These are phyloP conservation scores for Adansonia rubrostipa DNA, from an alignment of 441 rosid genomes.

Conservation along the genomic window DNA sequence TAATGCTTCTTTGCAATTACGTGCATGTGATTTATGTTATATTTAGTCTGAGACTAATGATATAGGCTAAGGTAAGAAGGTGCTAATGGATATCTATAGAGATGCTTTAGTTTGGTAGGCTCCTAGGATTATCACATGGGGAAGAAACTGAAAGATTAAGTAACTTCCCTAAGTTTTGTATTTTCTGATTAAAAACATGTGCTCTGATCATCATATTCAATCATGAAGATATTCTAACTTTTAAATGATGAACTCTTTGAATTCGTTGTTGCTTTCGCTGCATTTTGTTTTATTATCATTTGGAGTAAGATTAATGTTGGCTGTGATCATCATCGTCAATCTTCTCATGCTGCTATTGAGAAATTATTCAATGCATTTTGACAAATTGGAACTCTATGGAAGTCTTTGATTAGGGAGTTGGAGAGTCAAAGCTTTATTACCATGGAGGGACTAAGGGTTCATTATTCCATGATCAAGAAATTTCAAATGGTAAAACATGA, in stretches of 20 bases:
- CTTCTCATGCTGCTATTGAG: too few relatives aligned
- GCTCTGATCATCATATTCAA: conserved; percentile 36
- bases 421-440: not conserved
- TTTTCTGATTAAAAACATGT: conserved; percentile 54
- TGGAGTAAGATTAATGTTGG: not conserved
- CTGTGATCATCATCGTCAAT: too few relatives aligned
- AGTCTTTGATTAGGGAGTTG: not conserved
- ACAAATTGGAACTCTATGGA: not conserved
- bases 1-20: conserved; percentile 41
- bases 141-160: conserved; percentile 44
- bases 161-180: conserved; percentile 42
- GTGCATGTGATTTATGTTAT: conserved; percentile 43
- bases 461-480: not conserved
- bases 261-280: not conserved
- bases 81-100: conserved; percentile 29
- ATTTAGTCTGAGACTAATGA: conserved; percentile 23
- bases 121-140: conserved; percentile 53
- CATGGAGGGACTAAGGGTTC: not conserved
- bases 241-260: not conserved
- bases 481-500: not conserved
- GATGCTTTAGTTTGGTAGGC: conserved; percentile 36
- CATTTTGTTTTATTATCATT: conserved; percentile 1
- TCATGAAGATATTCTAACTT: conserved; percentile 27
- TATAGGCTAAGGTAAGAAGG: conserved; percentile 31
- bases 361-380: not conserved